phyloP scores from a whole-genome alignment of 192 early-diverging fungal genomes.

The Jimgerdemannia flammicorona region DNA sequence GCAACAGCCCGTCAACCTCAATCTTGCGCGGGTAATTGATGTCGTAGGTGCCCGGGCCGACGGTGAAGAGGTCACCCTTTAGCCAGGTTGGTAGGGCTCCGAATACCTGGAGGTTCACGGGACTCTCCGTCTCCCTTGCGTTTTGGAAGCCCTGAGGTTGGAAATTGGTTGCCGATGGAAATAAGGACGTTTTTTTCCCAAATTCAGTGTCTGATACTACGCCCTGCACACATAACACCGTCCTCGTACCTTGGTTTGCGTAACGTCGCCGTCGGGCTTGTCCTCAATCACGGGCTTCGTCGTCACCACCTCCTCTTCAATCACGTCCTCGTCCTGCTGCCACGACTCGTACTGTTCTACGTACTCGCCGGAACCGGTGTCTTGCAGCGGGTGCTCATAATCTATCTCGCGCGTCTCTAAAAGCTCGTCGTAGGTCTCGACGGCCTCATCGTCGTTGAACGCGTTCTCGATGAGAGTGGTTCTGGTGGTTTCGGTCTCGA shows the following conservation, averaged over 20 bases:
- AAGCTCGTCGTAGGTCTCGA: background rate
- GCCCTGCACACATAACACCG: background rate
- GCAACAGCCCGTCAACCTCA: conserved; percentile 48
- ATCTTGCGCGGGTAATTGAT: conserved; percentile 60
- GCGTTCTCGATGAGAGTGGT: background rate
- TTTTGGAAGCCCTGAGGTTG: conserved; percentile 47
- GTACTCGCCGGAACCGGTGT: background rate
- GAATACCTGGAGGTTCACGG: conserved; percentile 42
- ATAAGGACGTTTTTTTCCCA: background rate
- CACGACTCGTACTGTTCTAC: background rate
- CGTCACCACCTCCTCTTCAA: background rate
- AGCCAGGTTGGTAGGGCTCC: conserved; percentile 65
- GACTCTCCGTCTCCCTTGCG: conserved; percentile 38
- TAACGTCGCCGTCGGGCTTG: background rate
- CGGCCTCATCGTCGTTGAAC: background rate
- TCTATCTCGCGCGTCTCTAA: background rate
- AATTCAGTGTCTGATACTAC: no score
- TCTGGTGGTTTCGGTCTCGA: background rate
- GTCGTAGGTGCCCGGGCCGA: conserved; percentile 67
- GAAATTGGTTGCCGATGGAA: background rate
- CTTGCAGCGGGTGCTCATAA: background rate
- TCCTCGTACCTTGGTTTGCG: background rate
- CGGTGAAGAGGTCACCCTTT: conserved; percentile 58
- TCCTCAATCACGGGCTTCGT: background rate
- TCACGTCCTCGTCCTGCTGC: background rate